Percentiles rank a stretch among this genome's conserved stretches.
Evolutionary conservation across 1,284 basidiomycete species (phyloP).

Genomic region (Phaffia rhodozyma): DNA sequence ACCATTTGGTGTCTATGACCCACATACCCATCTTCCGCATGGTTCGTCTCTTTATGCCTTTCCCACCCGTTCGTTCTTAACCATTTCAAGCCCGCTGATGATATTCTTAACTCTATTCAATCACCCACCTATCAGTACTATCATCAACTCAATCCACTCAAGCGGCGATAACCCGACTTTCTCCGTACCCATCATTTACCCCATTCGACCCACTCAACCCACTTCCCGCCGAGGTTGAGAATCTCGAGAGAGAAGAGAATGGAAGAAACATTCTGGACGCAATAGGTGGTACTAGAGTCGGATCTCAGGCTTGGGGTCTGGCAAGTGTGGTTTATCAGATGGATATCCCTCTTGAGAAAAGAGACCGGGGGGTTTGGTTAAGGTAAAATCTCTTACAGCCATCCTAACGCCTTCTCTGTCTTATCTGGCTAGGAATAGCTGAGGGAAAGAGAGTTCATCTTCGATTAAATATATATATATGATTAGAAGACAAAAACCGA

Average conservation of each 20-base stretch:
- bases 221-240: neutral
- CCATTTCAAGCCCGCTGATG: neutral
- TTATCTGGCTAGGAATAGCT: no score
- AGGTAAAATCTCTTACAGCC: neutral
- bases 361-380: neutral
- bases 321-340: slow-evolving; percentile 12
- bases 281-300: slow-evolving; percentile 8
- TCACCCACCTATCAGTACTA: slow-evolving; percentile 30
- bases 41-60: slow-evolving; percentile 23
- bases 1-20: slow-evolving; percentile 15
- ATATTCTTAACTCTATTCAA: neutral
- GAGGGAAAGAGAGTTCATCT: neutral
- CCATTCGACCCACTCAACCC: neutral
- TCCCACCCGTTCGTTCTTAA: slow-evolving; percentile 27
- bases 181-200: slow-evolving; percentile 25
- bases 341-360: slow-evolving; percentile 1
- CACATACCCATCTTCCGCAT: slow-evolving; percentile 13
- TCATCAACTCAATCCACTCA: slow-evolving; percentile 29
- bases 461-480: neutral
- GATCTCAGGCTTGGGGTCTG: slow-evolving; percentile 8
- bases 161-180: slow-evolving; percentile 22
- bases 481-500: neutral
- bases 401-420: neutral
- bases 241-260: neutral
- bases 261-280: neutral